Evolutionary conservation across 495 filamentous ascomycete genomes (phyloP).

Genomic region (Penicillium egyptiacum): DNA sequence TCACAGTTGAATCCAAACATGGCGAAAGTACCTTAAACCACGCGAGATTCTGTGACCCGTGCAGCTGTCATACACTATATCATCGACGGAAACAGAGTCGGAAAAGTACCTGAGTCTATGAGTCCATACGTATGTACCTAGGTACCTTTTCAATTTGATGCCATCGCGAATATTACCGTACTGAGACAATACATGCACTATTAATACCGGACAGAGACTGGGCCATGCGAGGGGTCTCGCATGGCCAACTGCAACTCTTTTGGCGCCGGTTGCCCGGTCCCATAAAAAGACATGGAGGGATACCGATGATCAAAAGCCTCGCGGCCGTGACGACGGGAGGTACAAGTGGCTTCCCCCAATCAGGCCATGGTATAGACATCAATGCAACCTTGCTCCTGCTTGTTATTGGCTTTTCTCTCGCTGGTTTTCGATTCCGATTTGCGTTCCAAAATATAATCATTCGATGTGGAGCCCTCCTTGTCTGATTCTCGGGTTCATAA

Average conservation of each 20-base stretch:
- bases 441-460: neutral
- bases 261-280: neutral
- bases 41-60: neutral
- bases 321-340: neutral
- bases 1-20: neutral
- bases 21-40: neutral
- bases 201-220: neutral
- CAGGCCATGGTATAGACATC: neutral
- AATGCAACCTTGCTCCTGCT: slow-evolving; percentile 20
- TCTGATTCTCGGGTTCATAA: slow-evolving; percentile 6
- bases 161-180: neutral
- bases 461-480: neutral
- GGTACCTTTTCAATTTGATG: neutral
- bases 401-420: slow-evolving; percentile 3
- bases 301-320: neutral
- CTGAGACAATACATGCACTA: neutral
- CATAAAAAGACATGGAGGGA: neutral
- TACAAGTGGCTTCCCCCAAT: neutral
- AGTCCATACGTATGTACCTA: neutral
- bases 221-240: neutral
- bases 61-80: neutral
- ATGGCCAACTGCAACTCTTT: neutral
- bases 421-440: slow-evolving; percentile 14
- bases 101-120: neutral
- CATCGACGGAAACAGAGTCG: neutral